Evolutionary conservation across 2,329 filamentous ascomycete species (phyloP).

Genomic region (Nannizzia gypsea): DNA sequence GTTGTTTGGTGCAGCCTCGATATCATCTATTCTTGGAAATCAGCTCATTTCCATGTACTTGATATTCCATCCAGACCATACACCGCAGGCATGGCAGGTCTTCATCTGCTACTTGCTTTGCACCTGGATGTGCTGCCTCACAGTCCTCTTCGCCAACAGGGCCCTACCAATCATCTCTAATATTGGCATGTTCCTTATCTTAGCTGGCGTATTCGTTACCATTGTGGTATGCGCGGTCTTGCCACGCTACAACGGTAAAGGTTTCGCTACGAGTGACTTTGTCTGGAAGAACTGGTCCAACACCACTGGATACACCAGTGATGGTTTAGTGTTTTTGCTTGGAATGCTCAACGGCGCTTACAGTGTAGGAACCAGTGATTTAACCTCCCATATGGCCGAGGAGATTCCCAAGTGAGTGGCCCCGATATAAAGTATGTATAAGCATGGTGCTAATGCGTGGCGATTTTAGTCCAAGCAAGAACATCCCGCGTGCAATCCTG

Average conservation of each 20-base stretch:
- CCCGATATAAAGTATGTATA: background rate
- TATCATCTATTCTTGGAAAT: slow-evolving; percentile 48
- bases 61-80: slow-evolving; percentile 45
- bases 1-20: slow-evolving; percentile 51
- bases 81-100: slow-evolving; percentile 45
- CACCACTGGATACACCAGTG: slow-evolving; percentile 31
- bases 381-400: slow-evolving; percentile 53
- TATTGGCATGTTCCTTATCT: slow-evolving; percentile 45
- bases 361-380: slow-evolving; percentile 54
- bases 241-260: slow-evolving; percentile 34
- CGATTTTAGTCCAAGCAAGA: slow-evolving; percentile 25
- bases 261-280: slow-evolving; percentile 40
- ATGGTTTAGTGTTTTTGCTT: slow-evolving; percentile 52
- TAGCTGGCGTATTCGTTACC: slow-evolving; percentile 42
- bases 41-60: slow-evolving; percentile 51
- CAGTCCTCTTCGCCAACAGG: slow-evolving; percentile 47
- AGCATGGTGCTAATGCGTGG: background rate
- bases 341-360: slow-evolving; percentile 61
- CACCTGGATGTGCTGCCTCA: slow-evolving; percentile 42
- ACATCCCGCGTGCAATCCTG: slow-evolving; percentile 41
- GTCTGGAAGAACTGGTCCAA: slow-evolving; percentile 48
- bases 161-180: slow-evolving; percentile 43
- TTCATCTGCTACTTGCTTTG: slow-evolving; percentile 48
- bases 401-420: slow-evolving; percentile 42
- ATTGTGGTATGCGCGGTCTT: slow-evolving; percentile 45